Percentiles rank a stretch among this genome's conserved stretches.
phyloP scores from a whole-genome alignment of 148 eudicot genomes.

The Cornus controversa region DNA sequence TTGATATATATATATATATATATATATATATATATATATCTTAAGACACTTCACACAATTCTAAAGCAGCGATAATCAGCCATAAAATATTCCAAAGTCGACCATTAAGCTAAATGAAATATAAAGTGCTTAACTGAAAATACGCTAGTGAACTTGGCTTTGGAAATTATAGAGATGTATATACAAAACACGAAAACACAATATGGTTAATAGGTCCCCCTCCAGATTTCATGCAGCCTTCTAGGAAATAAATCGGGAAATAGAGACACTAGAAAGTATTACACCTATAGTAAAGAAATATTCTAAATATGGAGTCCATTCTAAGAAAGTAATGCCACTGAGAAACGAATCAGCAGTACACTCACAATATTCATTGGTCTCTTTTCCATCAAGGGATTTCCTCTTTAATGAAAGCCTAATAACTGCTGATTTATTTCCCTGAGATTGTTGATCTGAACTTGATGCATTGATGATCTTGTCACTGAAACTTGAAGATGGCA shows the following conservation, averaged over 20 bases:
- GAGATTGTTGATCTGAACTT: constrained; percentile 31
- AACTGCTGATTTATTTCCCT: constrained; percentile 52
- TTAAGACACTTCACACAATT: not conserved
- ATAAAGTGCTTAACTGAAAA: not conserved
- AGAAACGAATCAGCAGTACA: not conserved
- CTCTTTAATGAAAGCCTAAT: constrained; percentile 72
- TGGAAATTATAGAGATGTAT: not conserved
- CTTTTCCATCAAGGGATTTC: constrained; percentile 60
- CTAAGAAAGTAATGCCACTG: not conserved
- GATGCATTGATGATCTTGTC: constrained; percentile 34
- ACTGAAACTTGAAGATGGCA: constrained; percentile 49
- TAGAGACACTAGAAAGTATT: not conserved
- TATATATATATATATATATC: too few relatives aligned
- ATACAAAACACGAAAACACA: not conserved
- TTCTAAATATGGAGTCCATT: not conserved
- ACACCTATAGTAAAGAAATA: not conserved
- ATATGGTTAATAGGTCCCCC: not conserved
- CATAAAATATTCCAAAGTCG: not conserved
- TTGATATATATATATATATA: too few relatives aligned
- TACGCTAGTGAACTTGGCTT: not conserved
- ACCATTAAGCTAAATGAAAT: not conserved
- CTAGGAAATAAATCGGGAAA: not conserved
- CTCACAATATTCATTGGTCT: constrained; percentile 46
- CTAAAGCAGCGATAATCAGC: not conserved
- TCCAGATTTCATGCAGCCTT: not conserved